These are phyloP conservation scores for Sugiyamaella xylanicola DNA, from an alignment of 1,139 yeast species.

Conservation along the genomic window DNA sequence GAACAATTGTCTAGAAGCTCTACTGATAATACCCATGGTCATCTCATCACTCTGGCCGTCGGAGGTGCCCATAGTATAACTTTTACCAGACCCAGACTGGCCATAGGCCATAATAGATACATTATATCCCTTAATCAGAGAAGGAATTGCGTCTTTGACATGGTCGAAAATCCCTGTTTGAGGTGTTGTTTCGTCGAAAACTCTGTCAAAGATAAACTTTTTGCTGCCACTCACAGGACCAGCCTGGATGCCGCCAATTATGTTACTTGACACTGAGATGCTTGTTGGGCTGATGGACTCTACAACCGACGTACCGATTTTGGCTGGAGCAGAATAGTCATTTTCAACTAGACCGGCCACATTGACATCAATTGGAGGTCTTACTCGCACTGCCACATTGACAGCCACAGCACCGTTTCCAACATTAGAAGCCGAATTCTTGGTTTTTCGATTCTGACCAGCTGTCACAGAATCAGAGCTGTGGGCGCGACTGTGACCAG, in stretches of 20 bases:
- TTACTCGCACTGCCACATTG: slow-evolving; percentile 29
- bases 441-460: not conserved
- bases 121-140: slow-evolving; percentile 35
- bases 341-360: not conserved
- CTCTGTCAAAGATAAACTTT: slow-evolving; percentile 31
- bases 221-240: slow-evolving; percentile 21
- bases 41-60: slow-evolving; percentile 25
- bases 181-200: slow-evolving; percentile 29
- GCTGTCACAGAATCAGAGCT: slow-evolving; percentile 9
- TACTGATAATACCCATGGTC: slow-evolving; percentile 30
- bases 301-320: slow-evolving; percentile 13
- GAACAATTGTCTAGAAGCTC: slow-evolving; percentile 31
- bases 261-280: slow-evolving; percentile 15
- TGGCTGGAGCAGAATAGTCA: not conserved
- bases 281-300: slow-evolving; percentile 17
- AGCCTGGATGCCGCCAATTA: slow-evolving; percentile 13
- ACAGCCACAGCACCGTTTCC: slow-evolving; percentile 22
- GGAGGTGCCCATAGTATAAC: slow-evolving; percentile 40
- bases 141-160: slow-evolving; percentile 25
- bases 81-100: slow-evolving; percentile 42
- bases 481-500: not conserved
- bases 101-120: slow-evolving; percentile 42
- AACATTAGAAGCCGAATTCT: not conserved
- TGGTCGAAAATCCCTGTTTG: slow-evolving; percentile 33
- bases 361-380: slow-evolving; percentile 17